Conservation (phyloP, 75 land plant genomes). For the Larix kaempferi region DNA sequence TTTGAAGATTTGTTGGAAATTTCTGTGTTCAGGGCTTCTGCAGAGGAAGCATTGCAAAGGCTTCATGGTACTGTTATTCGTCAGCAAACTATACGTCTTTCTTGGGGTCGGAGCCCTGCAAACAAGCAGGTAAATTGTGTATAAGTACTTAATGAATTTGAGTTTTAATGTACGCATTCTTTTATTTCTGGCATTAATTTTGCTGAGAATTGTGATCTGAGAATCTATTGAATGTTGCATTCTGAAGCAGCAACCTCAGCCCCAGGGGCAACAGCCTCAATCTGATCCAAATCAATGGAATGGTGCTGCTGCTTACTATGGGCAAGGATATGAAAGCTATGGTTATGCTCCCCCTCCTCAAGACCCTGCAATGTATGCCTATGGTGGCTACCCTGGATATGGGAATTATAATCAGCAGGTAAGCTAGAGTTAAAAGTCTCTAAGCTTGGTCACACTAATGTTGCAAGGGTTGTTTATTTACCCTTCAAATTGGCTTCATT, state of each 20-base stretch:
- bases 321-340: conserved; percentile 75
- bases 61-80: conserved; percentile 80
- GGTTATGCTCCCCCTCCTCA: conserved; percentile 71
- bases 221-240: neutral
- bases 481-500: neutral
- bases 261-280: conserved; percentile 27
- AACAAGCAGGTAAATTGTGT: conserved; percentile 62
- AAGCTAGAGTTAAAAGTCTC: neutral
- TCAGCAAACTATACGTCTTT: conserved; percentile 71
- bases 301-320: conserved; percentile 48
- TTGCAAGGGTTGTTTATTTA: neutral
- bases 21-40: conserved; percentile 50
- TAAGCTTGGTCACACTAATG: neutral
- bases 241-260: neutral
- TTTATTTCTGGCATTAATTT: neutral
- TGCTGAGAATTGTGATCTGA: neutral
- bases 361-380: conserved; percentile 63
- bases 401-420: conserved; percentile 62
- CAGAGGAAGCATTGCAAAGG: conserved; percentile 74
- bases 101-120: conserved; percentile 92
- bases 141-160: neutral
- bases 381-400: conserved; percentile 60
- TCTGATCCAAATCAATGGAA: conserved; percentile 57
- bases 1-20: neutral
- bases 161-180: neutral